Evolutionary conservation across 2,329 filamentous ascomycete species (phyloP).

Genomic region (Sarocladium strictum): DNA sequence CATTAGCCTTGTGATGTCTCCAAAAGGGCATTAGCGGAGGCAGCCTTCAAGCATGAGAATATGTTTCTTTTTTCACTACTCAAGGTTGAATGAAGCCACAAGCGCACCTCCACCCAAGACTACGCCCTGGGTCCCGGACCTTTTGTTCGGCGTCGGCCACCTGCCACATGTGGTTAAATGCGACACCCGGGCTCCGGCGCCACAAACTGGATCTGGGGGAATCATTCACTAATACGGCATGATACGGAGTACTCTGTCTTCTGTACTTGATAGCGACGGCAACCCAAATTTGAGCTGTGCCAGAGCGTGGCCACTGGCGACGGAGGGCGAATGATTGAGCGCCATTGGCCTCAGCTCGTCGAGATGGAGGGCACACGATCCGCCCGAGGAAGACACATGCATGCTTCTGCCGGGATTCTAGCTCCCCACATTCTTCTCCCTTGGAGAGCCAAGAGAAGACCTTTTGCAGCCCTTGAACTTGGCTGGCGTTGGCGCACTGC

Average conservation of each 20-base stretch:
- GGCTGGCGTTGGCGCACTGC: too few relatives aligned
- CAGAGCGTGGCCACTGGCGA: too few relatives aligned
- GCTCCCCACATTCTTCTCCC: neutral
- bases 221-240: neutral
- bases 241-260: neutral
- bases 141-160: constrained; percentile 3
- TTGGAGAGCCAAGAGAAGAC: neutral
- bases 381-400: neutral
- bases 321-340: too few relatives aligned
- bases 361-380: neutral
- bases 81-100: neutral
- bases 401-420: constrained; percentile 9
- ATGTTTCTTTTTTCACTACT: neutral
- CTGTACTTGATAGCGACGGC: neutral
- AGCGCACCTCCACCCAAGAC: neutral
- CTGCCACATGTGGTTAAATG: neutral
- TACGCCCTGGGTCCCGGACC: neutral
- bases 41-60: neutral
- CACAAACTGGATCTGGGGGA: neutral
- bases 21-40: neutral
- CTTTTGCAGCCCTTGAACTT: too few relatives aligned
- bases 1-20: too few relatives aligned
- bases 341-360: neutral
- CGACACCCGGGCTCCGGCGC: neutral
- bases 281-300: too few relatives aligned